phyloP scores from a whole-genome alignment of 768 basidiomycete genomes.

The Hericium coralloides region DNA sequence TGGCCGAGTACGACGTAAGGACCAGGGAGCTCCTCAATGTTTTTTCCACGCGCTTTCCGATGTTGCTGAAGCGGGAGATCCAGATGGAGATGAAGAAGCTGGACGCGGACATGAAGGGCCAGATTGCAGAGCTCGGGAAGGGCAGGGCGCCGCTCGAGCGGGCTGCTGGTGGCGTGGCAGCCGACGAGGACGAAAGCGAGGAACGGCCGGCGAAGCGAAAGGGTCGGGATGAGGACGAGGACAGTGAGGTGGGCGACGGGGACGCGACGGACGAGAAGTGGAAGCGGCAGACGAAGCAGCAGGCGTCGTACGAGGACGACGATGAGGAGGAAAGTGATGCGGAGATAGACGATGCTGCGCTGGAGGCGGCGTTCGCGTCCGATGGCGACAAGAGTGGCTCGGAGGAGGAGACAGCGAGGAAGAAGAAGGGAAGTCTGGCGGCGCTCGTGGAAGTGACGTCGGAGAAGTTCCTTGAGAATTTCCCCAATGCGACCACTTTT shows the following conservation, averaged over 20 bases:
- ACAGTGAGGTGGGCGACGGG: conserved; percentile 72
- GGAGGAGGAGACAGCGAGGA: conserved; percentile 27
- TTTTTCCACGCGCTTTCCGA: conserved; percentile 70
- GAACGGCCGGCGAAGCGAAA: conserved; percentile 23
- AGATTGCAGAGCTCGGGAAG: conserved; percentile 77
- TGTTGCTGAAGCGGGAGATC: conserved; percentile 79
- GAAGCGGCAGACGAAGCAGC: conserved; percentile 60
- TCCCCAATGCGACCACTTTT: conserved; percentile 66
- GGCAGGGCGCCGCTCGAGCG: conserved; percentile 45
- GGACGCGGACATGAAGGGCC: conserved; percentile 66
- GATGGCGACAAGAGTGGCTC: conserved; percentile 22
- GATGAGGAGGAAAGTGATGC: conserved; percentile 50
- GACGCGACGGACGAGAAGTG: conserved; percentile 78
- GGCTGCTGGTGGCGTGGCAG: conserved; percentile 39
- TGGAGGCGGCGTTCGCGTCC: conserved; percentile 48
- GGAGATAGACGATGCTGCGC: conserved; percentile 32
- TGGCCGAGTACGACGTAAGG: conserved; percentile 70
- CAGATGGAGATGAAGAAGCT: conserved; percentile 77
- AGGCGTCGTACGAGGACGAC: conserved; percentile 69
- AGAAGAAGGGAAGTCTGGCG: conserved; percentile 21
- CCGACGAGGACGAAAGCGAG: conserved; percentile 41
- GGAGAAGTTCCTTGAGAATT: conserved; percentile 43
- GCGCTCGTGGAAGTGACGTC: conserved; percentile 36
- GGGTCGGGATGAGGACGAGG: conserved; percentile 48
- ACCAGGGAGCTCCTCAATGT: conserved; percentile 62